A percentile compares a stretch with the other conserved stretches of the same genome.
Conservation (phyloP, 163 green algal genomes). For the Volvox carteri region DNA sequence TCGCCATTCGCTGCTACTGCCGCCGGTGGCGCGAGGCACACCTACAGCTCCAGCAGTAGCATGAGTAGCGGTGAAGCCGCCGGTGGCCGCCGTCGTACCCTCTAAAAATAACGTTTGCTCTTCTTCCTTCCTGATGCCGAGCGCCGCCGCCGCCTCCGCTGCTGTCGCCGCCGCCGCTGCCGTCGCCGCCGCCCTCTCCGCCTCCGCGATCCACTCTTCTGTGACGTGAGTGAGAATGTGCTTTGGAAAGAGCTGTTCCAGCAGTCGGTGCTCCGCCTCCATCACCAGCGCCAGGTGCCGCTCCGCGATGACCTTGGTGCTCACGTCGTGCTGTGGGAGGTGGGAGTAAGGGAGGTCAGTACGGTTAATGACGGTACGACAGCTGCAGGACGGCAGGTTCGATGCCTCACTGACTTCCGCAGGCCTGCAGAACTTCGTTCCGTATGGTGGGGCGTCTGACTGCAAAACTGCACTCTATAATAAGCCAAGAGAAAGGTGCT, state of each 20-base stretch:
- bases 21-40: not conserved
- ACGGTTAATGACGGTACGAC: not conserved
- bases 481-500: not conserved
- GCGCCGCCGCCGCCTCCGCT: not conserved
- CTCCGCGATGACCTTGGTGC: slow-evolving; percentile 10
- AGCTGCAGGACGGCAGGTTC: not conserved
- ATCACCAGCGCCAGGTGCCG: slow-evolving; percentile 29
- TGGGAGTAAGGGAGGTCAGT: not conserved
- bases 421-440: too few relatives aligned
- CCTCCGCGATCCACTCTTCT: slow-evolving; percentile 34
- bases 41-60: not conserved
- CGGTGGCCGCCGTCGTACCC: not conserved
- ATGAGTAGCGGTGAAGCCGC: not conserved
- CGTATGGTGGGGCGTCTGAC: not conserved
- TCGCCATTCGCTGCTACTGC: not conserved
- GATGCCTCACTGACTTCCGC: not conserved
- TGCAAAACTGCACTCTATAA: not conserved
- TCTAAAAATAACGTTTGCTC: too few relatives aligned
- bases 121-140: not conserved
- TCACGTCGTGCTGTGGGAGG: slow-evolving; percentile 32
- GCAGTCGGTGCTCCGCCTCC: slow-evolving; percentile 51
- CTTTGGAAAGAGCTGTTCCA: slow-evolving; percentile 49
- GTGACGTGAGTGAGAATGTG: slow-evolving; percentile 39
- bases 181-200: not conserved
- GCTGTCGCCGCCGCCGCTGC: not conserved